These are phyloP conservation scores for Picea glauca DNA, from an alignment of 75 land plant genomes.

Conservation along the genomic window DNA sequence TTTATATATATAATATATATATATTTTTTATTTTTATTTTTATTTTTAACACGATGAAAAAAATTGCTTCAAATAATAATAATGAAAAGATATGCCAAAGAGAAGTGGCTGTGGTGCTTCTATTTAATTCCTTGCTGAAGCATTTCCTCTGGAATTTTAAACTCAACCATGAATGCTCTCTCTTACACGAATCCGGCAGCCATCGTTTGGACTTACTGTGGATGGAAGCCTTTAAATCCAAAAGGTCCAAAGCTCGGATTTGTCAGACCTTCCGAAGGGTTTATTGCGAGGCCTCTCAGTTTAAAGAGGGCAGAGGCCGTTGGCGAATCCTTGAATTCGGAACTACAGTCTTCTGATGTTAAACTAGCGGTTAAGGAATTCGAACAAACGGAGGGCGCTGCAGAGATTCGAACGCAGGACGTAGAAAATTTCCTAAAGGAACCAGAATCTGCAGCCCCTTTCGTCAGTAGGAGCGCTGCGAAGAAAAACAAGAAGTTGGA, in stretches of 20 bases:
- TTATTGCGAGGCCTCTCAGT: not conserved
- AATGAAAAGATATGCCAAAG: too few species aligned
- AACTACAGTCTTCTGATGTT: not conserved
- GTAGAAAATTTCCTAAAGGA: not conserved
- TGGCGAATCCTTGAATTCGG: not conserved
- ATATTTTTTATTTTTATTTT: too few species aligned
- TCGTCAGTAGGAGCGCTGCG: not conserved
- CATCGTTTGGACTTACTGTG: not conserved
- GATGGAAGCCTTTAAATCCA: not conserved
- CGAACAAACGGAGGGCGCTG: not conserved
- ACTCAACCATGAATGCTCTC: not conserved
- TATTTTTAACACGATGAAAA: too few species aligned
- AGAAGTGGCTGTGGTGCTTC: too few species aligned
- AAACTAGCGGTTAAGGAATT: not conserved
- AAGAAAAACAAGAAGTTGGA: conserved; percentile 18
- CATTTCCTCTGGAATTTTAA: not conserved
- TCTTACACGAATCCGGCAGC: not conserved
- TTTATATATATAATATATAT: too few species aligned
- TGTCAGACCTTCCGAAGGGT: not conserved
- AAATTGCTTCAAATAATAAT: too few species aligned
- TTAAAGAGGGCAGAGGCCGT: not conserved
- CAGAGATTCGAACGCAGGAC: not conserved
- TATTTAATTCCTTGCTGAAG: too few species aligned
- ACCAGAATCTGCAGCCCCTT: not conserved
- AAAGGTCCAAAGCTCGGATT: not conserved